These are phyloP conservation scores for Aspergillaceae sp. DNA, from an alignment of 2,329 filamentous ascomycete species.

Conservation along the genomic window DNA sequence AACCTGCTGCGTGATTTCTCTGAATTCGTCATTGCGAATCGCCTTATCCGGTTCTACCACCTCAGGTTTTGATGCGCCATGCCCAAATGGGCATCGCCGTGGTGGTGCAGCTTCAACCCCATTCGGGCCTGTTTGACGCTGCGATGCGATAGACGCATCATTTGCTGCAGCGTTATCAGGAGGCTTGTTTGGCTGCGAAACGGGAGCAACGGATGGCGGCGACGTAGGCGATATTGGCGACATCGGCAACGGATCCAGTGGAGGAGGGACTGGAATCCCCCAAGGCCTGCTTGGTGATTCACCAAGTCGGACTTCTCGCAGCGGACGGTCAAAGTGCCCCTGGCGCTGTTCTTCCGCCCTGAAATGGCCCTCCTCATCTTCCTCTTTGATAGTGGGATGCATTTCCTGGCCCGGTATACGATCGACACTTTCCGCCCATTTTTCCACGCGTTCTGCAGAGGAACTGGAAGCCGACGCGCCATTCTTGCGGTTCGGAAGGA, in stretches of 20 bases:
- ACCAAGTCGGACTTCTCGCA: slow-evolving; percentile 85
- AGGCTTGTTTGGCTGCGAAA: slow-evolving; percentile 9
- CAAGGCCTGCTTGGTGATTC: slow-evolving; percentile 89
- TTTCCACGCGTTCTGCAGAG: slow-evolving; percentile 66
- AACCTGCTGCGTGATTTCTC: neutral
- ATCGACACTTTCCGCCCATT: slow-evolving; percentile 74
- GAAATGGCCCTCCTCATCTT: slow-evolving; percentile 31
- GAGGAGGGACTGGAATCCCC: slow-evolving; percentile 74
- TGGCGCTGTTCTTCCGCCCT: slow-evolving; percentile 50
- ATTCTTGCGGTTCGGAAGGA: slow-evolving; percentile 53
- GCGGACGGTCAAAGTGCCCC: slow-evolving; percentile 69
- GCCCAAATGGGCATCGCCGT: slow-evolving; percentile 30
- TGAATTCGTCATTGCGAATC: slow-evolving; percentile 8
- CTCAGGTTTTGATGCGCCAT: slow-evolving; percentile 12
- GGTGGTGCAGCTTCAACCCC: slow-evolving; percentile 10
- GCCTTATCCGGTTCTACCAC: slow-evolving; percentile 8
- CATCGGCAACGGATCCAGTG: slow-evolving; percentile 31
- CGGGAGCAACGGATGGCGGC: slow-evolving; percentile 14
- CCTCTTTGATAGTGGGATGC: slow-evolving; percentile 30
- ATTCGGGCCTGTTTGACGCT: slow-evolving; percentile 3
- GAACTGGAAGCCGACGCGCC: slow-evolving; percentile 27
- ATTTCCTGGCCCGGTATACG: slow-evolving; percentile 38
- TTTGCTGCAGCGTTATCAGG: slow-evolving; percentile 5
- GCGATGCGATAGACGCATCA: slow-evolving; percentile 6
- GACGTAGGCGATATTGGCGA: slow-evolving; percentile 19